These are phyloP conservation scores for Colletotrichum euphorbiae DNA, from an alignment of 2,329 filamentous ascomycete species.

Conservation along the genomic window DNA sequence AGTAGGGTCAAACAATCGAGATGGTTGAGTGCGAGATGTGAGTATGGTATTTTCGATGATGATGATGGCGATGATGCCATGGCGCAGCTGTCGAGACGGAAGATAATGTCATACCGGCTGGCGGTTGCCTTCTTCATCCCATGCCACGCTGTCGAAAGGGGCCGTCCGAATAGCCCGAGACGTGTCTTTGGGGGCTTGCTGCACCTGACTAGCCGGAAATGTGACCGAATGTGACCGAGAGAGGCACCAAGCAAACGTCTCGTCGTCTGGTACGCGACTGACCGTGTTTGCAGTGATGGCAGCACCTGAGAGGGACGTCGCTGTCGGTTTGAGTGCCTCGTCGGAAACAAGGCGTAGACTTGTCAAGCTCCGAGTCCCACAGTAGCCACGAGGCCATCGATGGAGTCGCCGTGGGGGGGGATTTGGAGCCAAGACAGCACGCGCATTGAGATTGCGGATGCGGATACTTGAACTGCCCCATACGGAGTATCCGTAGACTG, in stretches of 20 bases:
- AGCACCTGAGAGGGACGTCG: not conserved
- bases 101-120: constrained; percentile 15
- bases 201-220: constrained; percentile 16
- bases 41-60: not conserved
- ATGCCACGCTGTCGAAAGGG: not conserved
- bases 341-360: constrained; percentile 24
- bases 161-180: not conserved
- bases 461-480: not conserved
- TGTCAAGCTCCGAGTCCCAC: constrained; percentile 10
- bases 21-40: constrained; percentile 7
- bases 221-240: constrained; percentile 7
- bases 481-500: not conserved
- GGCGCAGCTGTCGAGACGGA: constrained; percentile 2
- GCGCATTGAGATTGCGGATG: not conserved
- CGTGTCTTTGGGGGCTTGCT: constrained; percentile 18
- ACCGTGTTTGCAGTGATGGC: not conserved
- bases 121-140: not conserved
- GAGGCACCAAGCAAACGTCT: constrained; percentile 5
- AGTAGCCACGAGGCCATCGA: constrained; percentile 29
- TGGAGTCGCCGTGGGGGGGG: constrained; percentile 28
- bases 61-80: constrained; percentile 19
- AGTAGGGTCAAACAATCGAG: constrained; percentile 11
- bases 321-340: not conserved
- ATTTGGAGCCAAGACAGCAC: constrained; percentile 12
- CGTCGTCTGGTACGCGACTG: not conserved